phyloP scores from a whole-genome alignment of 768 basidiomycete genomes.

The Melanogaster broomeanus region DNA sequence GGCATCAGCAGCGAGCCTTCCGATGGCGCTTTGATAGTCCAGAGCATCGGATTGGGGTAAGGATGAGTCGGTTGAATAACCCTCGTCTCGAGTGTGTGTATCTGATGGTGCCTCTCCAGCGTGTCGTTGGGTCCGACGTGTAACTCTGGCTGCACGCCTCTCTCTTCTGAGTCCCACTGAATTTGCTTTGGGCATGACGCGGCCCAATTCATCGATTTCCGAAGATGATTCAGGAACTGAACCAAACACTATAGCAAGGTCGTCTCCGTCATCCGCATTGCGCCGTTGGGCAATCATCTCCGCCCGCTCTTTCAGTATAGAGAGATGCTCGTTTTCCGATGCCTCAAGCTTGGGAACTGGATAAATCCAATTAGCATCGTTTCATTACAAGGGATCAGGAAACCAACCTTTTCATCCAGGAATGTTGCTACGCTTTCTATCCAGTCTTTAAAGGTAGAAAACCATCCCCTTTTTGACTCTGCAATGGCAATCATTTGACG shows the following conservation, averaged over 20 bases:
- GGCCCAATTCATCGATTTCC: constrained; percentile 62
- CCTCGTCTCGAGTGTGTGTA: constrained; percentile 57
- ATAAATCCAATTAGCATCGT: not conserved
- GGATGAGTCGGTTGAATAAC: constrained; percentile 84
- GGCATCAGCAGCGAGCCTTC: constrained; percentile 50
- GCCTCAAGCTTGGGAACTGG: constrained; percentile 76
- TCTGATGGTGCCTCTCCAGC: constrained; percentile 24
- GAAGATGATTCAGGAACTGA: constrained; percentile 37
- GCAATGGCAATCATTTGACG: constrained; percentile 72
- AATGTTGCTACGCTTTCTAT: constrained; percentile 82
- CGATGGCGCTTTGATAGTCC: constrained; percentile 68
- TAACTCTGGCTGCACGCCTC: constrained; percentile 57
- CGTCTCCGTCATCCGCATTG: constrained; percentile 76
- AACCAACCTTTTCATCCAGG: constrained; percentile 79
- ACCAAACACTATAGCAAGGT: constrained; percentile 71
- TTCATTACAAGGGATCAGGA: not conserved
- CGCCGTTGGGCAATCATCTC: constrained; percentile 72
- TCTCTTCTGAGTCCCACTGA: constrained; percentile 48
- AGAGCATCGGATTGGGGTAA: constrained; percentile 63
- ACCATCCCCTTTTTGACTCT: constrained; percentile 83
- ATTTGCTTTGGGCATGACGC: constrained; percentile 47
- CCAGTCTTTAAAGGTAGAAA: constrained; percentile 75
- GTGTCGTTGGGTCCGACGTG: constrained; percentile 52
- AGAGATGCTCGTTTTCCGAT: constrained; percentile 73
- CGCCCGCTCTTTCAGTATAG: constrained; percentile 70